Conservation (phyloP, 2,329 filamentous ascomycete genomes). For the Coniochaeta sp. region DNA sequence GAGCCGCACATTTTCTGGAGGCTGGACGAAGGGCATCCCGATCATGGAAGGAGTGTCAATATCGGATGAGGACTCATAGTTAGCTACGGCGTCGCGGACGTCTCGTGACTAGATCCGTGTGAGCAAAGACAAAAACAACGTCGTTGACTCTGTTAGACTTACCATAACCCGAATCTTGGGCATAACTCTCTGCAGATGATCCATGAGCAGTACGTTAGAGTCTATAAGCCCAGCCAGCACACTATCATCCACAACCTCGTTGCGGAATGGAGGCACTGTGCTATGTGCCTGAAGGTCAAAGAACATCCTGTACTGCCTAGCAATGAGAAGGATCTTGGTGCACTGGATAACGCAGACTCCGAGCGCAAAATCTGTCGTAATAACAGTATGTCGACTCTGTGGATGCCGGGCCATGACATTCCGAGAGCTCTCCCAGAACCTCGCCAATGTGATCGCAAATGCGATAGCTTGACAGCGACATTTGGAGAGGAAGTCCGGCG, state of each 20-base stretch:
- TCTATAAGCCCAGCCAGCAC: slow-evolving; percentile 25
- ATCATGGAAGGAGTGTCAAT: not conserved
- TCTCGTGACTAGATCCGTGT: not conserved
- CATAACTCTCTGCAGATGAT: slow-evolving; percentile 21
- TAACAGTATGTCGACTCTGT: slow-evolving; percentile 1
- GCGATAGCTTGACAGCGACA: slow-evolving; percentile 32
- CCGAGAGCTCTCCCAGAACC: slow-evolving; percentile 20
- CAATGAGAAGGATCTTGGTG: slow-evolving; percentile 24
- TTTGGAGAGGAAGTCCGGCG: slow-evolving; percentile 25
- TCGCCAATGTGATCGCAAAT: slow-evolving; percentile 27
- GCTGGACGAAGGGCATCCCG: not conserved
- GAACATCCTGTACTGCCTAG: slow-evolving; percentile 27
- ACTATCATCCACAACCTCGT: slow-evolving; percentile 22
- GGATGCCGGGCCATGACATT: slow-evolving; percentile 10
- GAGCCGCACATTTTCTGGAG: not conserved
- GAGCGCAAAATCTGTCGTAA: slow-evolving; percentile 11
- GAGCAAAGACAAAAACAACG: too few relatives aligned
- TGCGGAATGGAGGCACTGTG: slow-evolving; percentile 28
- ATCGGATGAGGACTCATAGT: not conserved
- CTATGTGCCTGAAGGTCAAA: slow-evolving; percentile 25
- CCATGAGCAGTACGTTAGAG: slow-evolving; percentile 24
- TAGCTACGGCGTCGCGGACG: not conserved
- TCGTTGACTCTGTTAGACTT: not conserved
- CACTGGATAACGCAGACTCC: slow-evolving; percentile 13
- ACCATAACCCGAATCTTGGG: slow-evolving; percentile 12